Percentiles rank a stretch among this genome's conserved stretches.
Evolutionary conservation across 2,329 filamentous ascomycete species (phyloP).

Genomic region (Fusarium sterilihyphosum): DNA sequence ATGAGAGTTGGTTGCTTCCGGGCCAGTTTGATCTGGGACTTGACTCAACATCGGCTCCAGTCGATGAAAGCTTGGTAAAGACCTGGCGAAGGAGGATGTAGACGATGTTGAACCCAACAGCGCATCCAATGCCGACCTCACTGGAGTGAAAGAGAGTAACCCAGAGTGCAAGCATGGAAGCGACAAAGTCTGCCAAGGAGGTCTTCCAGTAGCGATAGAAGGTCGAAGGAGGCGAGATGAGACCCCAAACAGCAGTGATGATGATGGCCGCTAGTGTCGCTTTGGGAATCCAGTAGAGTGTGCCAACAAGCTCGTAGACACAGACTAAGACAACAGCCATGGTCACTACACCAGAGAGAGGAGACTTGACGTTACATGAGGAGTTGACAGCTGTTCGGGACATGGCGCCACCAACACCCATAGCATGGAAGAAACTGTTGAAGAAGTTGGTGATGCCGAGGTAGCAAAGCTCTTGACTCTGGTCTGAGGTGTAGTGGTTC

Average conservation of each 20-base stretch:
- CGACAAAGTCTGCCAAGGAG: slow-evolving; percentile 71
- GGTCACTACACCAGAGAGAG: slow-evolving; percentile 68
- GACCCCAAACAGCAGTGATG: slow-evolving; percentile 70
- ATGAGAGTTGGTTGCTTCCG: slow-evolving; percentile 24
- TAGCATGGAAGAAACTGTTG: slow-evolving; percentile 72
- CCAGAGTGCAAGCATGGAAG: slow-evolving; percentile 72
- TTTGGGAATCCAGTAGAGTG: slow-evolving; percentile 75
- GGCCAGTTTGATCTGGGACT: slow-evolving; percentile 39
- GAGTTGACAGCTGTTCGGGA: slow-evolving; percentile 75
- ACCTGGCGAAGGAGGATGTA: slow-evolving; percentile 68
- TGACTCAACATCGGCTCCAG: slow-evolving; percentile 43
- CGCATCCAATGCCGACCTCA: slow-evolving; percentile 67
- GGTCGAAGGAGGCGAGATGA: slow-evolving; percentile 66
- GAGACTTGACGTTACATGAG: slow-evolving; percentile 69
- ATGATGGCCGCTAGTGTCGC: slow-evolving; percentile 73
- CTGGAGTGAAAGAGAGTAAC: slow-evolving; percentile 69
- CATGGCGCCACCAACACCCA: slow-evolving; percentile 73
- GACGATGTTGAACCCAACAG: slow-evolving; percentile 71
- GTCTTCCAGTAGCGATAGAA: slow-evolving; percentile 74
- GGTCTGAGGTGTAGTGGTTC: slow-evolving; percentile 71
- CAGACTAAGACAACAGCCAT: slow-evolving; percentile 69
- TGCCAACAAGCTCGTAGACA: slow-evolving; percentile 68
- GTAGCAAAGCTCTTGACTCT: slow-evolving; percentile 73
- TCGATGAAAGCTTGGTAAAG: slow-evolving; percentile 56
- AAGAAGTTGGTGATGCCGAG: slow-evolving; percentile 70